Evolutionary conservation across 495 filamentous ascomycete species (phyloP), one percentile per base, ranked within the genome.

Genomic region (Neurospora tetraspora): DNA sequence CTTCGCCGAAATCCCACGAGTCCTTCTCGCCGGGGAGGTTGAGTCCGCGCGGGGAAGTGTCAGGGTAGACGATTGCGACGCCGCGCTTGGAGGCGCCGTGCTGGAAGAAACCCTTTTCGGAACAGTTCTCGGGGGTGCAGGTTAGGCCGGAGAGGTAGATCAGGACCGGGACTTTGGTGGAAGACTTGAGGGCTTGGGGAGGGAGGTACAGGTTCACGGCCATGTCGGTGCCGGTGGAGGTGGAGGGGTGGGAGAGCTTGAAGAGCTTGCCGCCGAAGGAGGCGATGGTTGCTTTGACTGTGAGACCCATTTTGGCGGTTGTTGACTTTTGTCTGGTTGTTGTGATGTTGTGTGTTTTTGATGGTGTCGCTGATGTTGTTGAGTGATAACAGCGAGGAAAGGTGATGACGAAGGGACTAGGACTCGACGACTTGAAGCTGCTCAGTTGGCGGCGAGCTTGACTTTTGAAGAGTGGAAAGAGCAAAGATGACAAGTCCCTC

Each of bases 31-130:
- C 93, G 39, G 89, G 81, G 68, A 97, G 90, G 71, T 89, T 84
- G 1, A 95, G 85, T 0, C 94, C 94, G 31, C 94, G 89, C 69
- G 96, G 96, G 42, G 92, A 96, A 16, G 96, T 99, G 84, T 99
- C 96, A 0, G 96, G 96, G 81, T 94, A 98, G 14, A 98, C 86
- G 71, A 99, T 79, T 1, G 96, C 96, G 77, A 99, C 92, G 47
- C 92, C 96, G 76, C 89, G 89, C 75, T 90, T 84, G 72, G 89
- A 86, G 14, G 96, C 96, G 68, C 84, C 86, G 75, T 91, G 88
- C 80, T 98, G 94, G 83, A 99, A 92, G 85, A 97, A 97, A 75
- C 95, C 93, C 82, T 98, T 99, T 81, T 99, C 96, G 39, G 94
- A 88, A 81, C 94, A 94, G 84, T 99, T 99, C 74, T 98, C 94